These are phyloP conservation scores for Silybum marianum DNA, from an alignment of 129 eudicot genomes.

Conservation along the genomic window DNA sequence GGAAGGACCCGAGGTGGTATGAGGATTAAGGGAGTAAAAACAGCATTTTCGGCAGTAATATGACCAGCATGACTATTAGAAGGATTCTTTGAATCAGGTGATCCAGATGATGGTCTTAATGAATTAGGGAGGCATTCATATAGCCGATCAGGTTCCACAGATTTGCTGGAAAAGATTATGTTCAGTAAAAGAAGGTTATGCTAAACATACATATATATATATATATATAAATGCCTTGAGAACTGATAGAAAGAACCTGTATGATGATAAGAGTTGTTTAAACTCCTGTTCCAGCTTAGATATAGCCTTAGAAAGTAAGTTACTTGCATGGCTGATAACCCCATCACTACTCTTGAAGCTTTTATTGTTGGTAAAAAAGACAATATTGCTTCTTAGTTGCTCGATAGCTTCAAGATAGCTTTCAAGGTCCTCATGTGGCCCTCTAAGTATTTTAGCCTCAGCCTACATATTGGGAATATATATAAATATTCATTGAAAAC, in stretches of 20 bases:
- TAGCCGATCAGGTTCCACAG: constrained; percentile 94
- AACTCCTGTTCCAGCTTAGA: constrained; percentile 96
- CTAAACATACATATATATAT: neutral
- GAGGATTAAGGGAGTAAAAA: constrained; percentile 79
- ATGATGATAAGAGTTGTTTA: constrained; percentile 71
- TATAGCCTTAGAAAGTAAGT: constrained; percentile 82
- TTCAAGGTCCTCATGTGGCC: constrained; percentile 98
- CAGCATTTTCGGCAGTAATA: constrained; percentile 63
- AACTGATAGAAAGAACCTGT: constrained; percentile 55
- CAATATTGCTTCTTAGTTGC: constrained; percentile 76
- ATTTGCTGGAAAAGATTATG: constrained; percentile 52
- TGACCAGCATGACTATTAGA: constrained; percentile 59
- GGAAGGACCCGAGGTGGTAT: constrained; percentile 94
- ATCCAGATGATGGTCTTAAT: constrained; percentile 87
- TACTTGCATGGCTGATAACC: constrained; percentile 79
- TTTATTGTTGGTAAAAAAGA: constrained; percentile 80
- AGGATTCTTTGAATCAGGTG: constrained; percentile 73
- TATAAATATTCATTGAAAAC: constrained; percentile 10
- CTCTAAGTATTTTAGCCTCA: constrained; percentile 86
- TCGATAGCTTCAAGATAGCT: constrained; percentile 93
- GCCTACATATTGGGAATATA: constrained; percentile 61
- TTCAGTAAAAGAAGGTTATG: constrained; percentile 1
- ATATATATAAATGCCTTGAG: neutral
- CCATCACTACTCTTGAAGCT: constrained; percentile 94
- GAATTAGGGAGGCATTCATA: constrained; percentile 96